Evolutionary conservation across 202 grass and related monocot species (phyloP), one percentile per base, ranked within the genome.

Genomic region (Hordeum pubiflorum): DNA sequence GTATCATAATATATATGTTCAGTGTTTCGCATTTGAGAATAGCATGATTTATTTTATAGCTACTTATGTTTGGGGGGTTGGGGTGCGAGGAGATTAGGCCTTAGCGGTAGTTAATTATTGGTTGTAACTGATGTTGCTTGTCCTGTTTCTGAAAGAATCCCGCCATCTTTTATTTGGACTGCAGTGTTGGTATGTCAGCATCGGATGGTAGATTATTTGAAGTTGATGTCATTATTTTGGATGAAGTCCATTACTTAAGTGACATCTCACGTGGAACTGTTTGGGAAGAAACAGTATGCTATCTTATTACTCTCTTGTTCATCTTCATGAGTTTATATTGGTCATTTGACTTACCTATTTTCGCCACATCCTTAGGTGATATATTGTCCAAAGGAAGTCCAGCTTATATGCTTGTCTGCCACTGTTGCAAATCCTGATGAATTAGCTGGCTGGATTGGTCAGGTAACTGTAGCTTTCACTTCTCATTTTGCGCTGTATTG

Each of bases 251-350:
- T 88, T 97, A 97, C 86, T 86, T 97, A 56, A 97, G 95, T 82
- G 91, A 97, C 65, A 97, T 93, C 74, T 94, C 95, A 79, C 95
- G 95, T 18, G 95, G 95, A 66, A 98, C 95, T 69, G 95, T 97
- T 86, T 97, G 95, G 95, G 95, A 97, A 91, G 95, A 97, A 86
- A 97, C 89, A 84, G 95, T 97, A 93, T 82, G 92, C 78, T 88
- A 68, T 59, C 71, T 5, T 72, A 60, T 67, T 74, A 78, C 62
- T 88, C 56, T 63, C n/a, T 22, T 41, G 44, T 74, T 21, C 18
- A 17, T 78, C 38, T 60, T 22, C 76, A 52, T 81, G 46, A 13
- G 70, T 75, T 58, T 38, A 63, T 81, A 22, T 68, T 63, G 73
- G 32, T 83, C 38, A 61, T 89, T 81, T 84, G 31, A 86, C 58